Base-by-base conservation (phyloP, 345 rosid species). In the Euphorbia peplus region DNA sequence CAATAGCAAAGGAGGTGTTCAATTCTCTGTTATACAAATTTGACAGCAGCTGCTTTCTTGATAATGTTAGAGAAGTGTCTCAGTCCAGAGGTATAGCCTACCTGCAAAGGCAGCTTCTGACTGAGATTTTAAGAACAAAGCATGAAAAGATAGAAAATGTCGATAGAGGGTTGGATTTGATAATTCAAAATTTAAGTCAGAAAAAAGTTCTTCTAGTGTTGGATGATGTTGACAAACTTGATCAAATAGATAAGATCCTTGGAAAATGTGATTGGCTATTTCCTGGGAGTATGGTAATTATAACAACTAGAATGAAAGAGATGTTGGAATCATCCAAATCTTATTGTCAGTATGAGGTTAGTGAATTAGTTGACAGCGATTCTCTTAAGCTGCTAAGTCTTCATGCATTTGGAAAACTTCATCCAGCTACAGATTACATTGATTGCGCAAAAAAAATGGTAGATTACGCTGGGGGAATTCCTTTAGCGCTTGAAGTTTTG, bases 1-100 rank as follows among this genome's bases (percentile, higher is more conserved):
- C 70, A 18, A 19, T 58, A 61, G 76, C 73, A 13, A 70, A 67
- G 26, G 46, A 42, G 41, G 53, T 71, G 53, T 74, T 52, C 29
- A 57, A 74, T 21, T 19, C 28, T 37, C 26, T 74, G 10, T 50
- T 19, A 15, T 4, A 32, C 10, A 22, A 18, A 16, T 78, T 70
- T 70, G 78, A 74, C 4, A 12, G 70, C 22, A 16, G 78, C 57
- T 54, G 82, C 73, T 78, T 78, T 58, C 63, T 74, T 14, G 46
- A 41, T 18, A 60, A 73, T 35, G 71, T 77, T 26, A 58, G 69
- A n/a, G 68, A 69, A 8, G 26, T 26, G 8, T 39, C 51, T 4
- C 19, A 5, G 19, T 41, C 39, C 25, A 37, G 54, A 1, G 74
- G 80, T 16, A 51, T 77, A 22, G 10, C 42, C 21, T 24, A 69